These are phyloP conservation scores for Striga asiatica DNA, from an alignment of 257 asterid species.

Conservation along the genomic window DNA sequence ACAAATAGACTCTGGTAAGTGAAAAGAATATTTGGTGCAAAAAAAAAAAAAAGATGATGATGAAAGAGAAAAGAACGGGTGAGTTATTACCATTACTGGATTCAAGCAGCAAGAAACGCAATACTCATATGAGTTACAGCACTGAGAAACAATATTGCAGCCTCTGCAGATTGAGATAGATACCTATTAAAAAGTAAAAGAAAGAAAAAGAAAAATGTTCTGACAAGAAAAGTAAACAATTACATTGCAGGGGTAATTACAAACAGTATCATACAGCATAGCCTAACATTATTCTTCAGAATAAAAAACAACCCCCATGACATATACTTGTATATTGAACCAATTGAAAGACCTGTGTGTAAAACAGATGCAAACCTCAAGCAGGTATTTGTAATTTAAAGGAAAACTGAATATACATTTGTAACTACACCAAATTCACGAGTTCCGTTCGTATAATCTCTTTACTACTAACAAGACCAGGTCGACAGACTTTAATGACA, in stretches of 20 bases:
- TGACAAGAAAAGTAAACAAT: slow-evolving; percentile 6
- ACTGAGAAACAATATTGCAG: slow-evolving; percentile 64
- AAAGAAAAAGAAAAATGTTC: slow-evolving; percentile 1
- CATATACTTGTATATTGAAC: background rate
- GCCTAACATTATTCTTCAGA: background rate
- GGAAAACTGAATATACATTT: background rate
- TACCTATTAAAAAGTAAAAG: slow-evolving; percentile 4
- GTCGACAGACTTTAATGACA: background rate
- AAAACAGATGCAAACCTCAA: background rate
- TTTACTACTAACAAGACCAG: background rate
- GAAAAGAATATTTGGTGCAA: slow-evolving; percentile 3
- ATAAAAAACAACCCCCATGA: background rate
- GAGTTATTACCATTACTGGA: slow-evolving; percentile 52
- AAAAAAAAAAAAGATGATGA: too few species aligned
- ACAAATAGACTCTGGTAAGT: slow-evolving; percentile 12
- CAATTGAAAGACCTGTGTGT: background rate
- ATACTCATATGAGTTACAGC: slow-evolving; percentile 83
- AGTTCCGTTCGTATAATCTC: background rate
- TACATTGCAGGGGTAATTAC: background rate
- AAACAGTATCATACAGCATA: background rate
- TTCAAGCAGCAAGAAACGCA: slow-evolving; percentile 97
- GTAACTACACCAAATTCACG: background rate
- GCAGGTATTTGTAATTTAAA: background rate
- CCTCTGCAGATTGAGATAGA: slow-evolving; percentile 76
- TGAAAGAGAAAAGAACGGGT: background rate